Percentiles rank a stretch among this genome's conserved stretches.
These are phyloP conservation scores for Acorus calamus DNA, from an alignment of 106 monocot genomes.

Conservation along the genomic window DNA sequence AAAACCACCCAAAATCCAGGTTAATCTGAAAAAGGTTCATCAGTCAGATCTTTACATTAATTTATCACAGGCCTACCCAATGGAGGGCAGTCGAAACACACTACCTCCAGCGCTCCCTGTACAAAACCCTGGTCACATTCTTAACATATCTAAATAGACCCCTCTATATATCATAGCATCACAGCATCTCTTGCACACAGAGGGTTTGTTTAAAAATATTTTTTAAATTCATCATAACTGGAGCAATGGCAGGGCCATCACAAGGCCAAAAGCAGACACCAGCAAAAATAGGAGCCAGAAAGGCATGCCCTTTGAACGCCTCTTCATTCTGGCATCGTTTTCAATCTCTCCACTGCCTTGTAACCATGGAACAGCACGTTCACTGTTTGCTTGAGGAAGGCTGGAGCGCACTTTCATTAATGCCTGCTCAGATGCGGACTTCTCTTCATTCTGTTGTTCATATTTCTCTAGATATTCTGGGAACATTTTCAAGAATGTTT, in stretches of 20 bases:
- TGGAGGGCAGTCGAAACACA: no score
- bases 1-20: no score
- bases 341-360: neutral
- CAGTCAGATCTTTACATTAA: no score
- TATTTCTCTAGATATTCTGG: conserved; percentile 87
- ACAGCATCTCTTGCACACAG: neutral
- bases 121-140: no score
- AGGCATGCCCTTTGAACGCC: conserved; percentile 45
- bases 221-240: conserved; percentile 24
- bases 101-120: no score
- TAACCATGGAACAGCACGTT: neutral
- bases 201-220: neutral
- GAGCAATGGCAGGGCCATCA: conserved; percentile 89
- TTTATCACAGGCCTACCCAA: no score
- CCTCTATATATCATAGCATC: no score
- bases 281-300: conserved; percentile 65
- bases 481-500: conserved; percentile 84
- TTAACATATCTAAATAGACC: no score
- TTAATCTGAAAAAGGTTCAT: no score
- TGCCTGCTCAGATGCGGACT: conserved; percentile 9
- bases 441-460: conserved; percentile 22
- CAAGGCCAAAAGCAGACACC: conserved; percentile 60
- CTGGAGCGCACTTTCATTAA: neutral
- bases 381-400: conserved; percentile 3
- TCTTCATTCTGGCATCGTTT: conserved; percentile 18